phyloP scores from a whole-genome alignment of 2,329 filamentous ascomycete species.

The Neofusicoccum sp. region DNA sequence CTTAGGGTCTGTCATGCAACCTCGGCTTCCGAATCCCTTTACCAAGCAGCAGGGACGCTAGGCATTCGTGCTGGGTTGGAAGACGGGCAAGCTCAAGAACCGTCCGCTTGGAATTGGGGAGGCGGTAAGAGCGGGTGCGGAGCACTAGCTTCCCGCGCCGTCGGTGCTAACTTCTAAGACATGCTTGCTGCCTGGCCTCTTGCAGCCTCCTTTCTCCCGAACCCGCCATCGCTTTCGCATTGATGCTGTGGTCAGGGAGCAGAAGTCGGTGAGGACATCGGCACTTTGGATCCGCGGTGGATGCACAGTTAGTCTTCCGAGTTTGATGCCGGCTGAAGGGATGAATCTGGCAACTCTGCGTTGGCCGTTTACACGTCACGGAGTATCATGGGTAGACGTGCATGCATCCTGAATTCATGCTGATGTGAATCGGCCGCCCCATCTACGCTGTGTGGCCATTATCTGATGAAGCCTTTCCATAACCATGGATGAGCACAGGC shows the following conservation, averaged over 20 bases:
- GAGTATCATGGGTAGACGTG: neutral
- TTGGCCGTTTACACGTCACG: neutral
- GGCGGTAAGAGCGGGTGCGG: neutral
- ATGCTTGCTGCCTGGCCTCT: neutral
- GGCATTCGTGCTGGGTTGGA: neutral
- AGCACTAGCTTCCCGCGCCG: neutral
- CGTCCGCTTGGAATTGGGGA: neutral
- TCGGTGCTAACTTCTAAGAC: neutral
- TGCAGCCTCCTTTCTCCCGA: neutral
- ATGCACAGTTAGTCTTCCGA: neutral
- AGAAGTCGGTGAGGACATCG: neutral
- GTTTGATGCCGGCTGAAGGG: neutral
- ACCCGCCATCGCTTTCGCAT: neutral
- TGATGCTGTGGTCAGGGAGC: neutral
- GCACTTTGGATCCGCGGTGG: neutral
- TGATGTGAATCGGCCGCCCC: neutral
- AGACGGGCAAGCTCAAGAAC: neutral
- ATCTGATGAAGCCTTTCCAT: neutral
- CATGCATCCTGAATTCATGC: neutral
- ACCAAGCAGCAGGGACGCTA: neutral
- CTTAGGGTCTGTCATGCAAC: neutral
- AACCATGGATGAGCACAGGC: neutral
- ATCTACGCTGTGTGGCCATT: neutral
- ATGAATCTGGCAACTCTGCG: neutral
- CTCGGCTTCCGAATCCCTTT: neutral